A percentile compares a stretch with the other conserved stretches of the same genome.
Evolutionary conservation across 179 eudicot species (phyloP).

Genomic region (Beta lomatogona): DNA sequence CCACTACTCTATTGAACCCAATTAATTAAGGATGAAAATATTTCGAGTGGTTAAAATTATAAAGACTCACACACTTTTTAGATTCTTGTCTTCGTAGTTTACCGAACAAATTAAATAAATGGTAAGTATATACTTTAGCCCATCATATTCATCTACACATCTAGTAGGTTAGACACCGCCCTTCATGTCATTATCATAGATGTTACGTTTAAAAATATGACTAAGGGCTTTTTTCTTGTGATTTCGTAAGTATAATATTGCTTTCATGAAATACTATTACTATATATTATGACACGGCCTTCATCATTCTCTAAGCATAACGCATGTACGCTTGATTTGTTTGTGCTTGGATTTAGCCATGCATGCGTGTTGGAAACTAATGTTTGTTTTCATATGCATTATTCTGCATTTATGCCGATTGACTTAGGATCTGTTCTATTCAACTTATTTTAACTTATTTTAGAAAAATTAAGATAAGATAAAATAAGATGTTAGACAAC

Average conservation of each 20-base stretch:
- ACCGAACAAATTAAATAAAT: neutral
- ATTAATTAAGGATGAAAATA: neutral
- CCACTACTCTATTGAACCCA: constrained; percentile 23
- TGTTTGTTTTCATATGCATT: neutral
- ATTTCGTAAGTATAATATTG: neutral
- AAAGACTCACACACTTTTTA: neutral
- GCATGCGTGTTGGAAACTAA: constrained; percentile 11
- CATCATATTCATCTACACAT: neutral
- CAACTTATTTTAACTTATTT: too few relatives aligned
- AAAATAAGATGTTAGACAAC: too few relatives aligned
- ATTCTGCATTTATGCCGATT: too few relatives aligned
- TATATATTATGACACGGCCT: neutral
- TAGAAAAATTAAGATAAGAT: too few relatives aligned
- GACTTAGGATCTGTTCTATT: too few relatives aligned
- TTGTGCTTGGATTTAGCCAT: neutral
- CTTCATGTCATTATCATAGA: constrained; percentile 11
- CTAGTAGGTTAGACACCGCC: constrained; percentile 27
- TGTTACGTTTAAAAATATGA: constrained; percentile 12
- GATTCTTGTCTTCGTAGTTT: neutral
- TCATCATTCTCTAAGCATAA: neutral
- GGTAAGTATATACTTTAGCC: constrained; percentile 5
- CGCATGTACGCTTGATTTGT: neutral
- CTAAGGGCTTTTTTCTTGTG: neutral
- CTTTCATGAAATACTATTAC: neutral
- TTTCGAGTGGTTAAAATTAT: constrained; percentile 7